Evolutionary conservation across 2,329 filamentous ascomycete genomes (phyloP).

Genomic region (Talaromyces sp.): DNA sequence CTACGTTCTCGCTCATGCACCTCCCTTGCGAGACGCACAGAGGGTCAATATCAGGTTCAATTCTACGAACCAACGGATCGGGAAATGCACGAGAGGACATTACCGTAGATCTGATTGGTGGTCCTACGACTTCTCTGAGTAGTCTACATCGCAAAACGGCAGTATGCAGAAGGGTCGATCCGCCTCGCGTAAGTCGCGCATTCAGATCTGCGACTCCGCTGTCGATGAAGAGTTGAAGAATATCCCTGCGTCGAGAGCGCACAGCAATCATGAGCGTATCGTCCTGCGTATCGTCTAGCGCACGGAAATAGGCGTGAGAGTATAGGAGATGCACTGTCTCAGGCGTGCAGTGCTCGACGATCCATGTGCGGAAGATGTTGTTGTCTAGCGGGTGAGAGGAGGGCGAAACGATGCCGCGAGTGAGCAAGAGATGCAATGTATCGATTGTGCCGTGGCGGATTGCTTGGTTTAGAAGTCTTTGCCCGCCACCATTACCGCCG

Average conservation of each 20-base stretch:
- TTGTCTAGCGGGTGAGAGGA: neutral
- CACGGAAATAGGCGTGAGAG: neutral
- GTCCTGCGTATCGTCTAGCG: neutral
- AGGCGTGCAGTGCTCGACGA: neutral
- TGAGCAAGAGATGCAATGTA: neutral
- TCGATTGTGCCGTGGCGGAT: slow-evolving; percentile 1
- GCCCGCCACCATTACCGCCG: too few relatives aligned
- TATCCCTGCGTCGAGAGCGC: neutral
- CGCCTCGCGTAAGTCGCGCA: neutral
- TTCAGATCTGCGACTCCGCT: neutral
- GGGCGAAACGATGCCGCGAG: neutral
- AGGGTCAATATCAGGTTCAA: neutral
- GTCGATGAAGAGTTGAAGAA: neutral
- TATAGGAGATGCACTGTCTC: neutral
- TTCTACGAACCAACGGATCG: neutral
- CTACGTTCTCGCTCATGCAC: neutral
- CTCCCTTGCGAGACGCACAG: neutral
- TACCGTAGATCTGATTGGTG: too few relatives aligned
- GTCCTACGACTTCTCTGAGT: neutral
- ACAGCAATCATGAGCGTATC: neutral
- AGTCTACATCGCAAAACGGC: neutral
- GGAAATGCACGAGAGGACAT: too few relatives aligned
- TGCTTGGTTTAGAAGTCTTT: neutral
- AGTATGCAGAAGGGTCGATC: neutral
- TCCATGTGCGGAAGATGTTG: neutral